Evolutionary conservation across 2,329 filamentous ascomycete genomes (phyloP).

Genomic region (Bretziella fagacearum): DNA sequence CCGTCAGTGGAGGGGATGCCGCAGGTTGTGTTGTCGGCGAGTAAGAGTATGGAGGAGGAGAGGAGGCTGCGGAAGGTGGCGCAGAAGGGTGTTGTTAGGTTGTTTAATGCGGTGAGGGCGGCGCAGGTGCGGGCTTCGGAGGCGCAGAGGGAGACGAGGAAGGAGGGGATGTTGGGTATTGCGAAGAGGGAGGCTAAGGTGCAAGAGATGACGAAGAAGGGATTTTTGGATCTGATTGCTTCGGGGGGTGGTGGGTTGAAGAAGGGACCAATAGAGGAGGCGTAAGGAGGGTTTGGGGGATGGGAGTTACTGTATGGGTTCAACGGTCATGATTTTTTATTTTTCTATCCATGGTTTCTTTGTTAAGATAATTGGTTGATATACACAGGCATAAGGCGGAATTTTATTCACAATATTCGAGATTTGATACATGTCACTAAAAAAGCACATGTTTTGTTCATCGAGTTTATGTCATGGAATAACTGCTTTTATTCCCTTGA

Average conservation of each 20-base stretch:
- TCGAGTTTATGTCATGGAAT: neutral
- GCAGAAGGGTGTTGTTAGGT: conserved; percentile 81
- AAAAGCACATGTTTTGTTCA: neutral
- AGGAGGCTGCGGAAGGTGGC: conserved; percentile 70
- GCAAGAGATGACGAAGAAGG: conserved; percentile 93
- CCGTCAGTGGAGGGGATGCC: conserved; percentile 8
- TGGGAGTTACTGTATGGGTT: neutral
- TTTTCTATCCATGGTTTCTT: neutral
- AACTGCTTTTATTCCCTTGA: neutral
- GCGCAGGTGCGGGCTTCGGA: conserved; percentile 80
- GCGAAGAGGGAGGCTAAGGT: conserved; percentile 69
- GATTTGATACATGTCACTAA: no score
- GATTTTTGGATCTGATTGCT: conserved; percentile 81
- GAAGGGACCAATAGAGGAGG: conserved; percentile 41
- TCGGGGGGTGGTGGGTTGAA: conserved; percentile 42
- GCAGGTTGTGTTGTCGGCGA: conserved; percentile 21
- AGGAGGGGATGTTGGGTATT: conserved; percentile 61
- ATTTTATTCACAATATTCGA: neutral
- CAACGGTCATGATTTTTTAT: neutral
- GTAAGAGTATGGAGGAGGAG: conserved; percentile 45
- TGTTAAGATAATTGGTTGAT: neutral
- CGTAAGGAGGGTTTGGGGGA: conserved; percentile 21
- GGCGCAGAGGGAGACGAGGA: conserved; percentile 51
- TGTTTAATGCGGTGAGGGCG: conserved; percentile 89
- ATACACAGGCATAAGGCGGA: neutral